phyloP scores from a whole-genome alignment of 1,284 basidiomycete species.

The Apiotrichum akiyoshidainum region DNA sequence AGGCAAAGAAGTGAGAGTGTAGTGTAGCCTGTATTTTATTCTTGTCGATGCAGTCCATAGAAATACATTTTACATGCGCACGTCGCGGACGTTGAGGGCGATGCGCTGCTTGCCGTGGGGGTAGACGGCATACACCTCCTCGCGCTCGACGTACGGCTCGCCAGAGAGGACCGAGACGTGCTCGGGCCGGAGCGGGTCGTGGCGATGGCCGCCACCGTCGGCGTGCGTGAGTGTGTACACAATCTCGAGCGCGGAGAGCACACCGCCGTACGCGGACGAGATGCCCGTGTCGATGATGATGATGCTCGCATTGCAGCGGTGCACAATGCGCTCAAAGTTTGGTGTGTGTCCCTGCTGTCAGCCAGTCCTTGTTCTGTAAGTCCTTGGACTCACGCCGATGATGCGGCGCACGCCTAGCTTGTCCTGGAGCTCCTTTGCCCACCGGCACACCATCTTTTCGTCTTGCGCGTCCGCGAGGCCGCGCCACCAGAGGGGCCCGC shows the following conservation, averaged over 20 bases:
- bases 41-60: slow-evolving; percentile 1
- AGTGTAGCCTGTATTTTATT: slow-evolving; percentile 4
- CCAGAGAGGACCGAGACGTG: slow-evolving; percentile 11
- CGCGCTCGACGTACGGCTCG: slow-evolving; percentile 65
- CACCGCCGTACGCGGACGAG: slow-evolving; percentile 89
- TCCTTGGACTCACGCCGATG: slow-evolving; percentile 59
- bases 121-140: slow-evolving; percentile 75
- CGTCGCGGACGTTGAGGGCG: slow-evolving; percentile 30
- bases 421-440: slow-evolving; percentile 65
- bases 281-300: slow-evolving; percentile 92
- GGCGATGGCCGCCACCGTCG: neutral
- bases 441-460: slow-evolving; percentile 60
- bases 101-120: slow-evolving; percentile 38
- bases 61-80: neutral
- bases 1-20: slow-evolving; percentile 31
- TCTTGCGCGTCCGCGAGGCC: slow-evolving; percentile 61
- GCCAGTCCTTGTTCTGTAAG: neutral
- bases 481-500: slow-evolving; percentile 86
- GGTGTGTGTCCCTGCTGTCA: slow-evolving; percentile 72
- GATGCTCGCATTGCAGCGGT: slow-evolving; percentile 77
- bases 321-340: slow-evolving; percentile 75
- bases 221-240: slow-evolving; percentile 63
- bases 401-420: slow-evolving; percentile 75
- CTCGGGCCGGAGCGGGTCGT: neutral
- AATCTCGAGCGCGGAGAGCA: slow-evolving; percentile 78